phyloP scores from a whole-genome alignment of 257 asterid genomes.

The Avicennia marina region DNA sequence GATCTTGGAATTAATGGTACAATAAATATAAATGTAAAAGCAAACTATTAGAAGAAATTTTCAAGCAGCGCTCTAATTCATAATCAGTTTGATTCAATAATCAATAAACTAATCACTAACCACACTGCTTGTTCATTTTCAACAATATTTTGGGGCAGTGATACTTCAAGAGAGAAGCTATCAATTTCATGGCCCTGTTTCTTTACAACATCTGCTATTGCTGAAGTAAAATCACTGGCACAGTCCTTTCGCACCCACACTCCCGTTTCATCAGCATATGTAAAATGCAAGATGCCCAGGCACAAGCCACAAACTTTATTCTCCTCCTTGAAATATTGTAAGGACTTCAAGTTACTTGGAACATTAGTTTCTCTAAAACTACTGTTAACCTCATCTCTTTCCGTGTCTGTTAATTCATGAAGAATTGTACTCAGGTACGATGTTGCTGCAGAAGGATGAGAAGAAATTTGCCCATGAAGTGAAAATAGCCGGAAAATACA shows the following conservation, averaged over 20 bases:
- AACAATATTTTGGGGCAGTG: slow-evolving; percentile 54
- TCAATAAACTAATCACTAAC: slow-evolving; percentile 39
- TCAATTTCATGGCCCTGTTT: slow-evolving; percentile 46
- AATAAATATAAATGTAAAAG: not conserved
- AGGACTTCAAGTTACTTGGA: slow-evolving; percentile 12
- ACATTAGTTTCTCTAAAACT: slow-evolving; percentile 22
- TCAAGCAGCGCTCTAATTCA: not conserved
- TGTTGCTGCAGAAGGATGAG: slow-evolving; percentile 40
- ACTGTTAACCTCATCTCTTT: slow-evolving; percentile 28
- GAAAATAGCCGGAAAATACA: slow-evolving; percentile 61
- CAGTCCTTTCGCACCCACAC: slow-evolving; percentile 36
- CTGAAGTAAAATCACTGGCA: slow-evolving; percentile 47
- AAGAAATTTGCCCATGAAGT: slow-evolving; percentile 34
- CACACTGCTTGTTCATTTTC: slow-evolving; percentile 67
- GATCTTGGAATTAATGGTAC: not conserved
- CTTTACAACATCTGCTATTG: slow-evolving; percentile 46
- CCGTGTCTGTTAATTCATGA: slow-evolving; percentile 31
- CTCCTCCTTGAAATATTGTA: slow-evolving; percentile 29
- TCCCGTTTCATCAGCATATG: slow-evolving; percentile 41
- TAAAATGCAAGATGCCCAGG: slow-evolving; percentile 70
- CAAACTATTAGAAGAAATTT: not conserved
- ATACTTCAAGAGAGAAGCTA: slow-evolving; percentile 67
- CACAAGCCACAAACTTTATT: slow-evolving; percentile 53
- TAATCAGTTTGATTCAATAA: slow-evolving; percentile 8
- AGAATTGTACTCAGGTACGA: slow-evolving; percentile 32